Conservation (phyloP, 805 yeast species). For the Wickerhamia fluorescens region DNA sequence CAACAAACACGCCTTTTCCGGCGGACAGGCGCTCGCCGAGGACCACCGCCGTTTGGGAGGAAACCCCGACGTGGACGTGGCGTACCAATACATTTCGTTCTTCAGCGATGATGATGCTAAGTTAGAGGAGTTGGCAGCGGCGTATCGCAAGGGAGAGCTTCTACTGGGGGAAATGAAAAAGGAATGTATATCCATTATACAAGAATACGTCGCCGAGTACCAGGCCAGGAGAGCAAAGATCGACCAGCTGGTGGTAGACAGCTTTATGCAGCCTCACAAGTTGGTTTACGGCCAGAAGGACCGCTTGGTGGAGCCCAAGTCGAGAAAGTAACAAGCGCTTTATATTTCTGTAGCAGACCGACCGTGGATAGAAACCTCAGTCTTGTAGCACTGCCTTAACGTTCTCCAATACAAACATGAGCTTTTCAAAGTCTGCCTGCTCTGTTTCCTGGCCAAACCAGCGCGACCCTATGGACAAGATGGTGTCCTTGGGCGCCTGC, state of each 20-base stretch:
- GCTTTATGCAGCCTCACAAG: constrained; percentile 81
- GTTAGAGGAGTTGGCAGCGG: constrained; percentile 51
- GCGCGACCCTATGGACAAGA: constrained; percentile 40
- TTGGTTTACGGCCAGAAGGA: constrained; percentile 68
- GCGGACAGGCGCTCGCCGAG: constrained; percentile 82
- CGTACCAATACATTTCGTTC: constrained; percentile 87
- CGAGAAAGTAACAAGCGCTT: constrained; percentile 10
- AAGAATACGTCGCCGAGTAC: constrained; percentile 71
- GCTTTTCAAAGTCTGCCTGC: constrained; percentile 37
- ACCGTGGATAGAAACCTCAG: no score
- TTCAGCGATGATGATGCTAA: constrained; percentile 85
- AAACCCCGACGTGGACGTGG: constrained; percentile 90
- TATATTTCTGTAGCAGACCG: no score
- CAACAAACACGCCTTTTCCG: constrained; percentile 94
- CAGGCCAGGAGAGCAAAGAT: constrained; percentile 71
- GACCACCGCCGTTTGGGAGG: constrained; percentile 91
- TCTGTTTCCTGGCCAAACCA: constrained; percentile 34
- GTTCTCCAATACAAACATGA: constrained; percentile 36
- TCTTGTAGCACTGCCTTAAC: constrained; percentile 6
- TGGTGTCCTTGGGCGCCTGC: constrained; percentile 29
- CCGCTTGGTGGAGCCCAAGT: constrained; percentile 66
- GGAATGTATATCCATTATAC: constrained; percentile 72
- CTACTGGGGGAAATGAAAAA: constrained; percentile 93
- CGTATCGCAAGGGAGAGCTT: constrained; percentile 73
- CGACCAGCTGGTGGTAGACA: constrained; percentile 50